phyloP scores from a whole-genome alignment of 1,284 basidiomycete genomes.

The Fomes fomentarius region DNA sequence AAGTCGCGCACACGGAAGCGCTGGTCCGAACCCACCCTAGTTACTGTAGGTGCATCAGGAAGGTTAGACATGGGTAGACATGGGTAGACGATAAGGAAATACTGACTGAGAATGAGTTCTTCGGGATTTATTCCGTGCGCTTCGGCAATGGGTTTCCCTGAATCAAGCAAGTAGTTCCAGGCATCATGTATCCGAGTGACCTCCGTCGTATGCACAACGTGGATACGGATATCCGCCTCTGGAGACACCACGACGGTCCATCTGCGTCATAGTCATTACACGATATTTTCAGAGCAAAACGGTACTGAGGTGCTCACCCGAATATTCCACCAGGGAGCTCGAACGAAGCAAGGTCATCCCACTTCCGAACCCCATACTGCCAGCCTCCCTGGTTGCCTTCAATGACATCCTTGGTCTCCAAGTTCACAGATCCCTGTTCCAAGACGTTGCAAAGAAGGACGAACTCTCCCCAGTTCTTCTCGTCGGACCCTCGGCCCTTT shows the following conservation, averaged over 20 bases:
- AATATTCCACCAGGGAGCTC: conserved; percentile 36
- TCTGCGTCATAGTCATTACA: conserved; percentile 28
- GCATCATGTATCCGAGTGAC: conserved; percentile 40
- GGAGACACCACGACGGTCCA: conserved; percentile 49
- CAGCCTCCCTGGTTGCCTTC: conserved; percentile 30
- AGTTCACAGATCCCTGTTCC: conserved; percentile 22
- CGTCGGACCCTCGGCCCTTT: conserved; percentile 34
- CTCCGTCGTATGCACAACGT: conserved; percentile 39
- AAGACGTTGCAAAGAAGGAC: conserved; percentile 45
- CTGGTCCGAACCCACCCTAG: conserved; percentile 28
- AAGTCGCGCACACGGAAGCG: conserved; percentile 28
- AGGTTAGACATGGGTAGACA: background rate
- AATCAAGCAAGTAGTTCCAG: conserved; percentile 45
- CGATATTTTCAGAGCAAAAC: background rate
- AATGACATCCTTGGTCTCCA: conserved; percentile 19
- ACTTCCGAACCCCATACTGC: conserved; percentile 22
- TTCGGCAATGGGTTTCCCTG: conserved; percentile 38
- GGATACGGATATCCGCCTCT: conserved; percentile 40
- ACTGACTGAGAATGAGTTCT: conserved; percentile 48
- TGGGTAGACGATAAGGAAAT: background rate
- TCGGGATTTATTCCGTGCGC: conserved; percentile 43
- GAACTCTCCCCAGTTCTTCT: conserved; percentile 34
- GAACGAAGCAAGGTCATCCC: conserved; percentile 30
- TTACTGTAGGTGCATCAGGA: conserved; percentile 21
- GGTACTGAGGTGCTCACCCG: conserved; percentile 37